These are phyloP conservation scores for Rhododendron simsii DNA, from an alignment of 148 eudicot species.

Conservation along the genomic window DNA sequence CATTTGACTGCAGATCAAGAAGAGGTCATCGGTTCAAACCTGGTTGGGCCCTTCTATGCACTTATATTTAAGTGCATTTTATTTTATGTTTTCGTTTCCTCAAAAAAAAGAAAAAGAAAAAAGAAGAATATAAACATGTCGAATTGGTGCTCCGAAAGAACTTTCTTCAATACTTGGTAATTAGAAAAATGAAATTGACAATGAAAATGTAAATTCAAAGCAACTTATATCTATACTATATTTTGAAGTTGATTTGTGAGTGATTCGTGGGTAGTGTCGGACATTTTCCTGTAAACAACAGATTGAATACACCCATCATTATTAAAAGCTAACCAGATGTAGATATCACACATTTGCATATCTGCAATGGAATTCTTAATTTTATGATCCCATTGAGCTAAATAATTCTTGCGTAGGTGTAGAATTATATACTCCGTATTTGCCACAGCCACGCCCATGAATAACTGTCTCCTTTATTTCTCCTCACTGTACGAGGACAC, in stretches of 20 bases:
- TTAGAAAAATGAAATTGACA: background rate
- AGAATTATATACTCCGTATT: no score
- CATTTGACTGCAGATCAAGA: no score
- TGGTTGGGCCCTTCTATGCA: no score
- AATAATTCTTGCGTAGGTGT: background rate
- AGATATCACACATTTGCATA: background rate
- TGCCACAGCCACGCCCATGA: background rate
- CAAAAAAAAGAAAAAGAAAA: no score
- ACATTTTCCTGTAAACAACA: no score
- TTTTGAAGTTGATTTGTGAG: background rate
- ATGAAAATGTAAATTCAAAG: background rate
- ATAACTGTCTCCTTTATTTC: background rate
- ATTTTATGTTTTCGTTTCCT: no score
- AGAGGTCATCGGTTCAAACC: no score
- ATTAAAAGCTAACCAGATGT: background rate
- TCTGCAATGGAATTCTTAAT: background rate
- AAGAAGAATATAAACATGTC: background rate
- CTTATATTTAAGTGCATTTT: no score
- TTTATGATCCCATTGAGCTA: background rate
- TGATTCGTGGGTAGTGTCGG: background rate
- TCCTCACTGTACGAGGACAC: background rate
- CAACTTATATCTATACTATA: no score
- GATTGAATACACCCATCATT: background rate
- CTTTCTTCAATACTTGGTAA: background rate
- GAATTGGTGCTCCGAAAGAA: background rate